phyloP scores from a whole-genome alignment of 2,329 filamentous ascomycete species.

The Cercospora berteroae region DNA sequence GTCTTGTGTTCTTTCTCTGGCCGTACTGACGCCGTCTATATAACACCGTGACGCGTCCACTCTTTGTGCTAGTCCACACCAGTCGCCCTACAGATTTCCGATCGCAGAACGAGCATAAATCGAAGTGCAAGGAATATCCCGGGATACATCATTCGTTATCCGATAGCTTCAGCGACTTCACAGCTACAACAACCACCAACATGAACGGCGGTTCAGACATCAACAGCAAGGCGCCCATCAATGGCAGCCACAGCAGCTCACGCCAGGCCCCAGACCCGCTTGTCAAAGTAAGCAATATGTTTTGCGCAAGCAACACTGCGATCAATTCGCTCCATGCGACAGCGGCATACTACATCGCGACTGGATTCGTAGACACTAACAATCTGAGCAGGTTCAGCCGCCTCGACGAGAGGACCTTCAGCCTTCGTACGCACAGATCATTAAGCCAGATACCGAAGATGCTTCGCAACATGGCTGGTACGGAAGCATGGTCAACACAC shows the following conservation, averaged over 20 bases:
- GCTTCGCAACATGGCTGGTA: slow-evolving; percentile 77
- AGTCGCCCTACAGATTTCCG: not conserved
- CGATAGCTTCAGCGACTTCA: not conserved
- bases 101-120: not conserved
- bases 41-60: not conserved
- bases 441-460: slow-evolving; percentile 61
- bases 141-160: not conserved
- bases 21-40: slow-evolving; percentile 15
- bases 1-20: slow-evolving; percentile 1
- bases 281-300: slow-evolving; percentile 38
- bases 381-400: slow-evolving; percentile 61
- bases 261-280: slow-evolving; percentile 32
- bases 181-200: slow-evolving; percentile 7
- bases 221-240: slow-evolving; percentile 42
- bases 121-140: not conserved
- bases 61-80: not conserved
- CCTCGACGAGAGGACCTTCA: slow-evolving; percentile 82
- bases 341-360: not conserved
- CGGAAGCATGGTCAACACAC: slow-evolving; percentile 67
- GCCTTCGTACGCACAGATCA: slow-evolving; percentile 63
- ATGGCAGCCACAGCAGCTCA: slow-evolving; percentile 27
- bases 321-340: not conserved
- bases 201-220: slow-evolving; percentile 22
- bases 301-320: not conserved
- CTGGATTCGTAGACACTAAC: not conserved